These are phyloP conservation scores for Diphasiastrum complanatum DNA, from an alignment of 83 land plant genomes.

Conservation along the genomic window DNA sequence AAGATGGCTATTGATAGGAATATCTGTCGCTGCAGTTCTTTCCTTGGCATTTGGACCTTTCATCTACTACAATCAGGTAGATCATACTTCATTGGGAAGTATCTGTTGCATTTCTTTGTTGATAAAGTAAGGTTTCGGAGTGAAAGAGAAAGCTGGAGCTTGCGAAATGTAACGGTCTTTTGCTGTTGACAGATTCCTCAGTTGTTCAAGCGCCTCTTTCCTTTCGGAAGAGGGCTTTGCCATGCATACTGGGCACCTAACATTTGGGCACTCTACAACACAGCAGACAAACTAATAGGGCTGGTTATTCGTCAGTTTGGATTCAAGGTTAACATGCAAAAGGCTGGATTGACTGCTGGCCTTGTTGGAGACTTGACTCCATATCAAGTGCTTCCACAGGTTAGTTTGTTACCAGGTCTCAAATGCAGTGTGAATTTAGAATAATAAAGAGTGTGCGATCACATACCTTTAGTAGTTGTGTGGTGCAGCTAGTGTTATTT, in stretches of 20 bases:
- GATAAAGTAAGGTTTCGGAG: too few relatives aligned
- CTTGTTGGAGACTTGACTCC: slow-evolving; percentile 80
- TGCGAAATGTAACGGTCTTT: too few relatives aligned
- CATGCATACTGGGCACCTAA: slow-evolving; percentile 99
- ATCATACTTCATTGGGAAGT: not conserved
- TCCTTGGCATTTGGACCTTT: slow-evolving; percentile 72
- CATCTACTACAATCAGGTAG: slow-evolving; percentile 64
- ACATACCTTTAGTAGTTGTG: not conserved
- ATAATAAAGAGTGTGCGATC: not conserved
- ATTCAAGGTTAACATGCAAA: slow-evolving; percentile 33
- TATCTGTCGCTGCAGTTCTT: slow-evolving; percentile 46
- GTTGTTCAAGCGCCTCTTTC: slow-evolving; percentile 71
- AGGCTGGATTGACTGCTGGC: slow-evolving; percentile 83
- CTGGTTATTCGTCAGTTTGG: slow-evolving; percentile 45
- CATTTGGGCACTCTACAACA: slow-evolving; percentile 84
- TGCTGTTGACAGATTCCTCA: slow-evolving; percentile 32
- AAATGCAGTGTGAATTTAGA: not conserved
- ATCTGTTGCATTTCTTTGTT: not conserved
- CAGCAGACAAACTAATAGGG: slow-evolving; percentile 56
- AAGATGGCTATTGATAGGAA: slow-evolving; percentile 51
- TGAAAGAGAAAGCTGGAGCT: too few relatives aligned
- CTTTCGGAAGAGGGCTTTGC: slow-evolving; percentile 94
- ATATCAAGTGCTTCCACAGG: slow-evolving; percentile 70
- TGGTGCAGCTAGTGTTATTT: too few relatives aligned
- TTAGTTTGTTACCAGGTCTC: slow-evolving; percentile 17